Evolutionary conservation across 129 eudicot species (phyloP), one percentile per base, ranked within the genome.

Genomic region (Saussurea involucrata): DNA sequence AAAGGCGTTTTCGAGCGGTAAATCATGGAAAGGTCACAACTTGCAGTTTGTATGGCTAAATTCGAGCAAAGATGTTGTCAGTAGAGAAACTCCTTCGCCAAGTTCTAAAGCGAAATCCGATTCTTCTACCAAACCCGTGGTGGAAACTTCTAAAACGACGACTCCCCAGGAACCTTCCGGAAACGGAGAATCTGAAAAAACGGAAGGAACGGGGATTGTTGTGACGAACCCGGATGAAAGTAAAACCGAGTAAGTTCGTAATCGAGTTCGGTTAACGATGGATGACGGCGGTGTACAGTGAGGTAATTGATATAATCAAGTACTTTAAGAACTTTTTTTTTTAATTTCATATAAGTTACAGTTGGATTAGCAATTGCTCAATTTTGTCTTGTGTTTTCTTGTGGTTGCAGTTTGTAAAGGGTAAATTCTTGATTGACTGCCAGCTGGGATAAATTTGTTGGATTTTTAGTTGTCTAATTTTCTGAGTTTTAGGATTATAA

Each of bases 21-120:
- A 80, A 87, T 70, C 78, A 63, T 94, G 93, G 97, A 86, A 91
- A 67, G 98, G 92, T 63, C 86, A 89, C 80, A 89, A 64, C 75
- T 66, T 94, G 87, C 91, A 82, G 49, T 91, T 94, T 76, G 71
- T 27, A 58, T 94, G 98, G 98, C 74, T 89, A 75, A 72, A 71
- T 6, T 66, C 90, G 66, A 76, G 72, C 57, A 87, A 85, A 84
- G 88, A 80, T 24, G 17, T 25, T 25, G 34, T 69, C 55, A 77
- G 49, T 21, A 68, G 83, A 53, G 87, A 76, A 78, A 87, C 79
- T 53, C 74, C 73, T 73, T 44, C 88, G 13, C 78, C 88, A 3
- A 49, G 81, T 71, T 63, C 79, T 24, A 81, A 78, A 44, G 65
- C 5, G 29, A 46, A 80, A 63, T 66, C 78, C 6, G 86, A 79